Percentiles rank a stretch among this genome's conserved stretches.
Conservation (phyloP, 495 filamentous ascomycete species). For the Neurospora tetrasperma region DNA sequence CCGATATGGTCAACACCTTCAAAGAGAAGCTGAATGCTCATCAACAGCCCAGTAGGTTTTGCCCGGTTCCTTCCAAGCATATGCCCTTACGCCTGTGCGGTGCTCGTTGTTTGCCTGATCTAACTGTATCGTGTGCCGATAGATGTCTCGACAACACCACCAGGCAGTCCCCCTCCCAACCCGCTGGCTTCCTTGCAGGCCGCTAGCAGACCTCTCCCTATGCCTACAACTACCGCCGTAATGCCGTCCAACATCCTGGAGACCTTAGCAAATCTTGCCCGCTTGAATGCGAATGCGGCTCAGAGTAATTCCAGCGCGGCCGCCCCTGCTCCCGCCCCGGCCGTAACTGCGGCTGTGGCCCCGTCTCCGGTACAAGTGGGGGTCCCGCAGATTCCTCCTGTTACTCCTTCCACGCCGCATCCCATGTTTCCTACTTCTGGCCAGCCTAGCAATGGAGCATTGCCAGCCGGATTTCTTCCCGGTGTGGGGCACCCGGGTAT, state of each 20-base stretch:
- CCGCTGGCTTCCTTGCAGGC: constrained; percentile 14
- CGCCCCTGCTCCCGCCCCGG: constrained; percentile 28
- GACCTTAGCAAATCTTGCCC: constrained; percentile 75
- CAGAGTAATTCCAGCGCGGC: constrained; percentile 43
- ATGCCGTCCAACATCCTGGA: constrained; percentile 54
- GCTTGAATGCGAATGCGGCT: constrained; percentile 58
- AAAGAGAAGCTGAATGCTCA: constrained; percentile 68
- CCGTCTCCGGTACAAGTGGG: constrained; percentile 8
- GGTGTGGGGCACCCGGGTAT: constrained; percentile 12
- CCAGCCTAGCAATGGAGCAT: constrained; percentile 11
- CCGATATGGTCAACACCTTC: constrained; percentile 70
- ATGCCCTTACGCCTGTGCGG: not conserved
- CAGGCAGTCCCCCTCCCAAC: constrained; percentile 60
- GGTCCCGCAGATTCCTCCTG: not conserved
- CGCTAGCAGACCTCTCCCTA: constrained; percentile 10
- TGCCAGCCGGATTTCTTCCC: constrained; percentile 10
- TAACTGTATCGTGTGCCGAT: constrained; percentile 34
- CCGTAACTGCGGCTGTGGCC: constrained; percentile 14
- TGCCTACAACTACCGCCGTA: constrained; percentile 17
- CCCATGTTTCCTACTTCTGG: constrained; percentile 9
- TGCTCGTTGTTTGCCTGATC: constrained; percentile 6
- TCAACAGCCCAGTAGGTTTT: constrained; percentile 52
- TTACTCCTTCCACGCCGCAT: constrained; percentile 8
- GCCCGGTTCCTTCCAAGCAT: constrained; percentile 4
- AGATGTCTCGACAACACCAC: constrained; percentile 67